phyloP scores from a whole-genome alignment of 73 alveolate genomes.

The Durusdinium trenchii region DNA sequence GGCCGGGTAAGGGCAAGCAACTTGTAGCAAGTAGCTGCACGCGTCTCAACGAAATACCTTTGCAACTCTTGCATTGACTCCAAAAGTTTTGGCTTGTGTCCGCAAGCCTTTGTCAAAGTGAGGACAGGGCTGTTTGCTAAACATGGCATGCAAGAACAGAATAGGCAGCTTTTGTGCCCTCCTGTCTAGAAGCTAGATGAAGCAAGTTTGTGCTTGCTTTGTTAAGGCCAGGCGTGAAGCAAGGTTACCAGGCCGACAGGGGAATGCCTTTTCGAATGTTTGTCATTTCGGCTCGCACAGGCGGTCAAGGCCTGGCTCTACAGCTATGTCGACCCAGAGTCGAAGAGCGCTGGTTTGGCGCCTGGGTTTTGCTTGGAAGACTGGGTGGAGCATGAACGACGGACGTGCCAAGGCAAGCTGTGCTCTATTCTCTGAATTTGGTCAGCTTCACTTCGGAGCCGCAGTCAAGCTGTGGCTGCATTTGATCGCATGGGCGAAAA shows the following conservation, averaged over 20 bases:
- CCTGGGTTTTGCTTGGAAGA: background rate
- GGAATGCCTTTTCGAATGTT: too few relatives aligned
- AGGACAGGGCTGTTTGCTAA: too few relatives aligned
- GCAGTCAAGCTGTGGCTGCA: background rate
- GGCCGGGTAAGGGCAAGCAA: too few relatives aligned
- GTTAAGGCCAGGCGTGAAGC: conserved; percentile 44
- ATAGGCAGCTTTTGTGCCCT: too few relatives aligned
- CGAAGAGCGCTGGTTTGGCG: conserved; percentile 59
- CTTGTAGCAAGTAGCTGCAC: too few relatives aligned
- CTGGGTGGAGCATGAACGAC: background rate
- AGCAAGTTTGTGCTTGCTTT: too few relatives aligned
- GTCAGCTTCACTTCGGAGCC: background rate
- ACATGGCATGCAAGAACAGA: too few relatives aligned
- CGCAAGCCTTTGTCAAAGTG: too few relatives aligned
- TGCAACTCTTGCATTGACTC: background rate
- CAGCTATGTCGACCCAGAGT: conserved; percentile 69
- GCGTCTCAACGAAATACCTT: background rate
- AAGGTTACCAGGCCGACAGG: conserved; percentile 44
- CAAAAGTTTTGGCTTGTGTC: too few relatives aligned
- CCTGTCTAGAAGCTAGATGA: too few relatives aligned
- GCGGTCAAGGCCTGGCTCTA: conserved; percentile 62
- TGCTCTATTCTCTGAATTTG: conserved; percentile 18
- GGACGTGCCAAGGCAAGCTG: background rate
- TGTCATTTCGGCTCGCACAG: background rate
- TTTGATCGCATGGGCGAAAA: too few relatives aligned